Conservation (phyloP, 2,329 filamentous ascomycete species). For the Sporothrix variecibatus region DNA sequence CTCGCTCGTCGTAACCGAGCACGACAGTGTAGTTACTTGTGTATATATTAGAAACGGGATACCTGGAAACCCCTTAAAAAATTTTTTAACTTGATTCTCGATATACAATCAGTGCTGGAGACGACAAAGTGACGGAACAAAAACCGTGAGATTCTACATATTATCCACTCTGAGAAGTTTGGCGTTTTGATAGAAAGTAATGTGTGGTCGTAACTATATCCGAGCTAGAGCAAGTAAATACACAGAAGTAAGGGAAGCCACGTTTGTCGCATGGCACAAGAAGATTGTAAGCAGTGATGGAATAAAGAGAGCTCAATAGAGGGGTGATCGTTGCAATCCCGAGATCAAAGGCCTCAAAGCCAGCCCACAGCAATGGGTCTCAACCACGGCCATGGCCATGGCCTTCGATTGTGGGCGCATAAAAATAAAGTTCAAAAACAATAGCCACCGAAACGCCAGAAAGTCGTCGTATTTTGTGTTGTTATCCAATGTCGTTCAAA, state of each 20-base stretch:
- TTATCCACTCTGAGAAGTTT: background rate
- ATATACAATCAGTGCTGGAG: background rate
- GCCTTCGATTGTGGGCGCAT: background rate
- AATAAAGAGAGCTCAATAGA: background rate
- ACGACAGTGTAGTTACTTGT: background rate
- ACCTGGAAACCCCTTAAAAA: background rate
- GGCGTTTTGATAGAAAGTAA: background rate
- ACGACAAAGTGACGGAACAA: background rate
- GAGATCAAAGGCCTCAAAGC: background rate
- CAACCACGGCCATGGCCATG: background rate
- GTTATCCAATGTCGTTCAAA: background rate
- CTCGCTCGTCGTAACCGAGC: background rate
- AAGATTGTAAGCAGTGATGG: background rate
- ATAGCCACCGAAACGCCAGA: conserved; percentile 6
- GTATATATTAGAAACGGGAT: background rate
- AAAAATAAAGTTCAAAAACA: background rate
- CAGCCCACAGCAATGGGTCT: background rate
- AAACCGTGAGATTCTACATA: background rate
- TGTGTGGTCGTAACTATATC: background rate
- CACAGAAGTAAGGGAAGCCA: background rate
- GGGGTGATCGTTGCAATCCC: background rate
- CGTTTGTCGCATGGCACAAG: background rate
- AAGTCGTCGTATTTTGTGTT: background rate
- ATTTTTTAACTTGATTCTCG: background rate
- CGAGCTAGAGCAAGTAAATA: background rate